phyloP scores from a whole-genome alignment of 1,284 basidiomycete genomes.

The Psilocybe mexicana region DNA sequence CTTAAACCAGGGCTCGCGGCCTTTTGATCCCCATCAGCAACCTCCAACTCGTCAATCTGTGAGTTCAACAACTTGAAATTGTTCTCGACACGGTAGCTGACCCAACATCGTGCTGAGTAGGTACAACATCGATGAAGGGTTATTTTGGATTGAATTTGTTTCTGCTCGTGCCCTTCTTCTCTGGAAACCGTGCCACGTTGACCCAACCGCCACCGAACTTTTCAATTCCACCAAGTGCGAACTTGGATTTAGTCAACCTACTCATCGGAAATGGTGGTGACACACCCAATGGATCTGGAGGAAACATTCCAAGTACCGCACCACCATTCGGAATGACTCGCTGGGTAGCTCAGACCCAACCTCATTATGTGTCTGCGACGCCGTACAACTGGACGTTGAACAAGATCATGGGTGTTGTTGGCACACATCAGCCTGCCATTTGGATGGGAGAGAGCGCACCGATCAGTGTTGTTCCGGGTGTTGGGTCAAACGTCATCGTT shows the following conservation, averaged over 20 bases:
- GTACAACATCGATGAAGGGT: background rate
- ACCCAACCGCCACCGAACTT: conserved; percentile 17
- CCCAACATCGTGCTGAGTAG: no score
- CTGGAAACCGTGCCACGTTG: conserved; percentile 7
- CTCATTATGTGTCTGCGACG: conserved; percentile 75
- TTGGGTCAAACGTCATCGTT: conserved; percentile 24
- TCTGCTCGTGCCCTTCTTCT: background rate
- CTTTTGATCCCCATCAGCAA: no score
- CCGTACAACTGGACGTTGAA: conserved; percentile 74
- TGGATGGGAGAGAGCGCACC: conserved; percentile 89
- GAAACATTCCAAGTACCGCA: conserved; percentile 71
- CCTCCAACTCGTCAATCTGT: no score
- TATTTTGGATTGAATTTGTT: background rate
- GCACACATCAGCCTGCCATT: conserved; percentile 83
- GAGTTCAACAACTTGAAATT: no score
- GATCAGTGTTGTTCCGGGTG: conserved; percentile 64
- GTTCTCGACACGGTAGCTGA: no score
- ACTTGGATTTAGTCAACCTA: conserved; percentile 20
- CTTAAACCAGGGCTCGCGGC: no score
- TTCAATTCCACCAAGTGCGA: conserved; percentile 12
- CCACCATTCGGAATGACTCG: conserved; percentile 84
- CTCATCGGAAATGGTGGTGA: conserved; percentile 74
- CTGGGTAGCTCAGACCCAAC: conserved; percentile 73
- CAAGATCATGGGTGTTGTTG: conserved; percentile 72
- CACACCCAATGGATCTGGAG: conserved; percentile 68